Conservation (phyloP, 768 basidiomycete species). For the Pleurotus sapidus region DNA sequence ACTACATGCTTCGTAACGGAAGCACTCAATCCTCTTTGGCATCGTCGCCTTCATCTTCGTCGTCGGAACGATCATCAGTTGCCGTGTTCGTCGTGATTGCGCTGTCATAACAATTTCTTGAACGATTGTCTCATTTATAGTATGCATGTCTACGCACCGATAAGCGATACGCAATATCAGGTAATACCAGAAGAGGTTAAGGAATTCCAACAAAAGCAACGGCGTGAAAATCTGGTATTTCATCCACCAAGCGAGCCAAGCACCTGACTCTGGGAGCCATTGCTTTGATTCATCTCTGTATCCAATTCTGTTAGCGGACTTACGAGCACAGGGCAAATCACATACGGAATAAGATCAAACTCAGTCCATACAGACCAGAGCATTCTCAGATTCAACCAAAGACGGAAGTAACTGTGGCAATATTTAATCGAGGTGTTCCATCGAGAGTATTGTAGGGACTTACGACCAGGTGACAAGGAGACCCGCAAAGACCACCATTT, state of each 20-base stretch:
- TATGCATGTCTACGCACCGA: slow-evolving; percentile 46
- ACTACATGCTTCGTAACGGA: no score
- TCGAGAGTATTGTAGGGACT: slow-evolving; percentile 25
- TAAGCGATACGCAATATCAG: slow-evolving; percentile 76
- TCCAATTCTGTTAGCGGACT: no score
- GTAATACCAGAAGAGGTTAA: slow-evolving; percentile 95
- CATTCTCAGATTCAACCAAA: slow-evolving; percentile 84
- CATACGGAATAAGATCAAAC: slow-evolving; percentile 72
- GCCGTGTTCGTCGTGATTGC: slow-evolving; percentile 44
- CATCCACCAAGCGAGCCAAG: slow-evolving; percentile 78
- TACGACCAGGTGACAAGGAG: slow-evolving; percentile 83
- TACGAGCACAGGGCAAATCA: slow-evolving; percentile 11
- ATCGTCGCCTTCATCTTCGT: slow-evolving; percentile 61
- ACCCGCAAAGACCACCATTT: slow-evolving; percentile 56
- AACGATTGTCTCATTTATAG: neutral
- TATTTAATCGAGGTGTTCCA: no score
- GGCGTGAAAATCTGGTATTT: slow-evolving; percentile 77
- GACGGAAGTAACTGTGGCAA: slow-evolving; percentile 79
- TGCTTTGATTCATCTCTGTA: slow-evolving; percentile 49
- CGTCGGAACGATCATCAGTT: slow-evolving; percentile 80
- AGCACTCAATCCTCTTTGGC: slow-evolving; percentile 23
- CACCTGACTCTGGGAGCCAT: slow-evolving; percentile 62
- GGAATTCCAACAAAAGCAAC: slow-evolving; percentile 67
- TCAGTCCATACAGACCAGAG: slow-evolving; percentile 86
- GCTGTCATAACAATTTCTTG: slow-evolving; percentile 30